phyloP scores from a whole-genome alignment of 768 basidiomycete species.

The Kwoniella sp. region DNA sequence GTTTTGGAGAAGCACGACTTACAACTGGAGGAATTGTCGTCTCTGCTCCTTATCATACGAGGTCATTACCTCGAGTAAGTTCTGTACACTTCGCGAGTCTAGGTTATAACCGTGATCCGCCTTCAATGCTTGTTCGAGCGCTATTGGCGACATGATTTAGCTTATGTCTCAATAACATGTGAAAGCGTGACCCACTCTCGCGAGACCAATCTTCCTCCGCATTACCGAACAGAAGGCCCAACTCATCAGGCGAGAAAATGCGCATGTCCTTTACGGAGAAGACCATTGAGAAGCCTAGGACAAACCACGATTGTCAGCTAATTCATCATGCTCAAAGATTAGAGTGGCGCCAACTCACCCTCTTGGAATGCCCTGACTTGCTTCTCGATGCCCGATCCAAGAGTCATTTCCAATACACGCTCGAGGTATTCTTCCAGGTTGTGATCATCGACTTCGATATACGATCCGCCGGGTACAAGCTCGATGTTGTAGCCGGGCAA shows the following conservation, averaged over 20 bases:
- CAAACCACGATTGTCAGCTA: too few species aligned
- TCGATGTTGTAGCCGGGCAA: constrained; percentile 95
- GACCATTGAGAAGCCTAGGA: constrained; percentile 63
- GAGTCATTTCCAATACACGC: constrained; percentile 83
- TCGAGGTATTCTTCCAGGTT: constrained; percentile 88
- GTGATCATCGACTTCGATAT: constrained; percentile 76
- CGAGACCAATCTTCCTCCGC: constrained; percentile 95
- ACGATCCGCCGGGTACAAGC: constrained; percentile 78
- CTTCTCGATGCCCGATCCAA: constrained; percentile 73
- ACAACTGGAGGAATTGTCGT: constrained; percentile 87
- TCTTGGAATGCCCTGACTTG: constrained; percentile 91
- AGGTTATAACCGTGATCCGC: constrained; percentile 98
- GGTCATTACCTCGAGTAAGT: constrained; percentile 83
- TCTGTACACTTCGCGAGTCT: constrained; percentile 86
- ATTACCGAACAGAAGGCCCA: constrained; percentile 95
- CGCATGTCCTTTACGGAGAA: constrained; percentile 89
- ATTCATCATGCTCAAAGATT: neutral
- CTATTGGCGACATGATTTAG: constrained; percentile 48
- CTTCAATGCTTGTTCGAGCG: constrained; percentile 84
- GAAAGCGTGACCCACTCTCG: constrained; percentile 68
- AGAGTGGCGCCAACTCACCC: constrained; percentile 51
- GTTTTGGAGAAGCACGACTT: constrained; percentile 17
- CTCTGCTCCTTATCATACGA: constrained; percentile 72
- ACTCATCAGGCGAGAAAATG: constrained; percentile 89
- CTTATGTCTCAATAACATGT: constrained; percentile 48